Percentiles rank a stretch among this genome's conserved stretches.
These are phyloP conservation scores for Phyllosticta capitalensis DNA, from an alignment of 2,329 filamentous ascomycete genomes.

Conservation along the genomic window DNA sequence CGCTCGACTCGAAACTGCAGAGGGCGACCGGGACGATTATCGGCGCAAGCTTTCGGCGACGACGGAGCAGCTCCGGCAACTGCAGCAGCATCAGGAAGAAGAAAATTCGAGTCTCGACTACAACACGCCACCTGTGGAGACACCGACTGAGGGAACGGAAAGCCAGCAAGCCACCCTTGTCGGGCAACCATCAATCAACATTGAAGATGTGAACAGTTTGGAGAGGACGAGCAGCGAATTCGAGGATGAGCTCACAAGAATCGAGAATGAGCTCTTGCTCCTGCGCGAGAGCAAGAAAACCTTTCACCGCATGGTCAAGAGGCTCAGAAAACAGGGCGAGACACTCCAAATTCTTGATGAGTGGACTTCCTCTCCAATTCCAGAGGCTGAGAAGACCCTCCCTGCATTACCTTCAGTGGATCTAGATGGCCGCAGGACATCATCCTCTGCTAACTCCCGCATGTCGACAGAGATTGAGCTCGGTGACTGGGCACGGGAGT, in stretches of 20 bases:
- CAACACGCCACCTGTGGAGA: neutral
- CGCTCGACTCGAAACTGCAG: conserved; percentile 20
- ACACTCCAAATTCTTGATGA: neutral
- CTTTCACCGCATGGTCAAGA: neutral
- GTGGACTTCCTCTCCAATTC: neutral
- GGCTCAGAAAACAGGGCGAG: neutral
- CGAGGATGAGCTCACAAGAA: conserved; percentile 20
- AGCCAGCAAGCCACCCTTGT: conserved; percentile 20
- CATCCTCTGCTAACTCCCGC: neutral
- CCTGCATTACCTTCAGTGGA: neutral
- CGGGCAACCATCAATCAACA: conserved; percentile 17
- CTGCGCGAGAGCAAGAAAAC: conserved; percentile 17
- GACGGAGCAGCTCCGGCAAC: conserved; percentile 15
- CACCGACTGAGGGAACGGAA: conserved; percentile 13
- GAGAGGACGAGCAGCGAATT: neutral
- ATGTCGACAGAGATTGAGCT: conserved; percentile 13
- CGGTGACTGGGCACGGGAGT: conserved; percentile 23
- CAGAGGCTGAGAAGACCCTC: conserved; percentile 1
- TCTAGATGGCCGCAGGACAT: neutral
- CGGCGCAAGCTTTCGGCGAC: conserved; percentile 21
- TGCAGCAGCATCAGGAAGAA: conserved; percentile 13
- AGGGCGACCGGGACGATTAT: conserved; percentile 22
- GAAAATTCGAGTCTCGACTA: neutral
- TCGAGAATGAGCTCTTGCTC: conserved; percentile 20
- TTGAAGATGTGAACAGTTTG: conserved; percentile 17